Evolutionary conservation across 2,329 filamentous ascomycete species (phyloP).

Genomic region (Westerdykella sp.): DNA sequence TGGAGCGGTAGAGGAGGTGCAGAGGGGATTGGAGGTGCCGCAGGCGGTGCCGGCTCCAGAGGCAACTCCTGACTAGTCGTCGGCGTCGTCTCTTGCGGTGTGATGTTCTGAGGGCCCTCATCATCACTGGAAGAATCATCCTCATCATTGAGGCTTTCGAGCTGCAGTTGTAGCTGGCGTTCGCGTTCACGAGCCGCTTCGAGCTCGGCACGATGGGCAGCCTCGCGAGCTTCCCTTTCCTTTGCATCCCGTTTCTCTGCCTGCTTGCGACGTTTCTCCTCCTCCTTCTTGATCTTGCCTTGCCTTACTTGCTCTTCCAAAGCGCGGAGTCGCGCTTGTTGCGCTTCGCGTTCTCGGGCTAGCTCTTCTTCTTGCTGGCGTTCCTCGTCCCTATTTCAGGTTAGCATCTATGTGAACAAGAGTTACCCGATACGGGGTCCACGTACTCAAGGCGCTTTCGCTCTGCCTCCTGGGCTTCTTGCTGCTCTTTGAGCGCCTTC

Average conservation of each 20-base stretch:
- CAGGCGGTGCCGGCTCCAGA: slow-evolving; percentile 40
- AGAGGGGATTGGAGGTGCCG: slow-evolving; percentile 39
- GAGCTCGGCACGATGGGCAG: slow-evolving; percentile 81
- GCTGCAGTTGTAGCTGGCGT: slow-evolving; percentile 78
- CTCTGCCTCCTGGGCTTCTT: slow-evolving; percentile 67
- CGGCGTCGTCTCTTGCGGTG: slow-evolving; percentile 55
- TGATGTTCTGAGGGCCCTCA: slow-evolving; percentile 66
- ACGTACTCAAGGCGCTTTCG: slow-evolving; percentile 79
- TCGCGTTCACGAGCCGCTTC: slow-evolving; percentile 87
- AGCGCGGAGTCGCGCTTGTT: slow-evolving; percentile 75
- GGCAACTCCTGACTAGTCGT: slow-evolving; percentile 52
- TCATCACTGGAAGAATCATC: slow-evolving; percentile 67
- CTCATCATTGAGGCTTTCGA: slow-evolving; percentile 70
- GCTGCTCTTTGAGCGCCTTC: slow-evolving; percentile 58
- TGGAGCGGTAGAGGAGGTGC: slow-evolving; percentile 26
- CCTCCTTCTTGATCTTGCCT: slow-evolving; percentile 91
- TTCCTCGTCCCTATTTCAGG: slow-evolving; percentile 61
- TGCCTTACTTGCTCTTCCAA: slow-evolving; percentile 91
- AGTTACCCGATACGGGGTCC: background rate
- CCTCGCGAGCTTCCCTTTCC: slow-evolving; percentile 79
- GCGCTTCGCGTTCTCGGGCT: slow-evolving; percentile 69
- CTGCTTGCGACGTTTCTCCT: slow-evolving; percentile 90
- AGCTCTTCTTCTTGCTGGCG: slow-evolving; percentile 73
- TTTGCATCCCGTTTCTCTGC: slow-evolving; percentile 79
- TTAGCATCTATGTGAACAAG: slow-evolving; percentile 8